Evolutionary conservation across 1,284 basidiomycete genomes (phyloP), one percentile per base, ranked within the genome.

Genomic region (Athelia sp.): DNA sequence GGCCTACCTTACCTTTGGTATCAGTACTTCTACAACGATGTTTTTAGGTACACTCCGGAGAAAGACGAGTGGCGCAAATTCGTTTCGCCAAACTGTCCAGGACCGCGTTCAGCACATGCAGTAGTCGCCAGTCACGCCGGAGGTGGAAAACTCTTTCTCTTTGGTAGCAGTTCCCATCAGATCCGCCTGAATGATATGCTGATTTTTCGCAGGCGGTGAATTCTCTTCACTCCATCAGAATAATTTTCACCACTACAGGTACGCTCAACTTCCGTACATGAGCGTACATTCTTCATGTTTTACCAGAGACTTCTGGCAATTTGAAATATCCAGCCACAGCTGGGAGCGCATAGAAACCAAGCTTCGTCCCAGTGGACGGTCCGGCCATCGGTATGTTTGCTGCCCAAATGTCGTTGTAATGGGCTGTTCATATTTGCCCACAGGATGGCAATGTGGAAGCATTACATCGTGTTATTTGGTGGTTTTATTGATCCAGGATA

Each of bases 291-390:
- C 11, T 11, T n/a, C 32, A 11, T 34, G 32, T 11, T 34, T n/a
- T 34, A 94, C n/a, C 62, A 81, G 90, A 38, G 91, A 95, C 58
- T 84, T 94, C 60, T 90, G 87, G 87, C 77, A 76, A 43, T 91
- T 92, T 56, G 86, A 90, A 56, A 79, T 91, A 29, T 54, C 72
- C 2, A 82, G 80, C 0, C 88, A 93, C 59, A 69, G 78, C 0
- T 98, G 94, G 94, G 91, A 97, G 53, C 75, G 90, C 17, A 90
- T 96, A 50, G 93, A 97, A 19, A 78, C 91, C 8, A 95, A 93
- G 62, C 67, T 87, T 15, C 76, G 82, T 15, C 93, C 93, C 0
- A 84, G 78, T 40, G 90, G 92, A 2, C 75, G 94, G 23, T 91
- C 87, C 14, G 94, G 94, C 1, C 92, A 92, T 66, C 74, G 90